Base-by-base conservation (phyloP, 371 early-diverging fungal species). In the Mortierella sp. region DNA sequence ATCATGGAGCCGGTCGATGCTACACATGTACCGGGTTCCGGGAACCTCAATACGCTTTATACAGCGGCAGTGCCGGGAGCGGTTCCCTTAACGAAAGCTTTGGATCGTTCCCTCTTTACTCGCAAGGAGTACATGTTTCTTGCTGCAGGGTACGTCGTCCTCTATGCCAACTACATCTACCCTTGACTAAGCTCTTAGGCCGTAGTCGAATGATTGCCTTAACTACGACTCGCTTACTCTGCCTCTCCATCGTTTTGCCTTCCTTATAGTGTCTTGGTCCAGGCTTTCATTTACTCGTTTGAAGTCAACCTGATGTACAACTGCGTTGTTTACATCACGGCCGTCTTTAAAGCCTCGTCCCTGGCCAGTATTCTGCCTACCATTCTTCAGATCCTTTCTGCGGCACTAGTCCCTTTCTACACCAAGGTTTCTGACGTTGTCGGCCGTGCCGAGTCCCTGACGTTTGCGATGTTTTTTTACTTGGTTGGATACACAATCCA, bases 391-490 rank as follows among this genome's bases (percentile, higher is more conserved):
- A 78, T 81, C 44, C 49, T 82, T 15, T 79, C 81, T 17, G 80
- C 82, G 0, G 84, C 76, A n/a, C 50, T 84, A 8, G 69, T 81
- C 4, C 84, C 84, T 23, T 79, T 84, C 60, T 84, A 81, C 56
- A 72, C 81, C n/a, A 84, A 84, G 49, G 59, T 81, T 17, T 73
- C 82, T 3, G 84, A 84, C 57, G 76, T 84, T 51, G 54, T 69
- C 44, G 84, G 84, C 3, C 69, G 84, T 58, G 70, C 81, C 27
- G 57, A 71, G 57, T 49, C 79, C 8, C 79, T 79, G 69, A 76
- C 80, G 26, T 23, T 80, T 9, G 65, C 81, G 32, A 67, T 82
- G 52, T 23, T 79, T n/a, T 80, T 79, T 27, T 84, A 81, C 41
- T 37, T 80, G 21, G 24, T 82, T 27, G 82, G 81, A 19, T 80